Evolutionary conservation across 2,329 filamentous ascomycete genomes (phyloP).

Genomic region (Alternaria atra): DNA sequence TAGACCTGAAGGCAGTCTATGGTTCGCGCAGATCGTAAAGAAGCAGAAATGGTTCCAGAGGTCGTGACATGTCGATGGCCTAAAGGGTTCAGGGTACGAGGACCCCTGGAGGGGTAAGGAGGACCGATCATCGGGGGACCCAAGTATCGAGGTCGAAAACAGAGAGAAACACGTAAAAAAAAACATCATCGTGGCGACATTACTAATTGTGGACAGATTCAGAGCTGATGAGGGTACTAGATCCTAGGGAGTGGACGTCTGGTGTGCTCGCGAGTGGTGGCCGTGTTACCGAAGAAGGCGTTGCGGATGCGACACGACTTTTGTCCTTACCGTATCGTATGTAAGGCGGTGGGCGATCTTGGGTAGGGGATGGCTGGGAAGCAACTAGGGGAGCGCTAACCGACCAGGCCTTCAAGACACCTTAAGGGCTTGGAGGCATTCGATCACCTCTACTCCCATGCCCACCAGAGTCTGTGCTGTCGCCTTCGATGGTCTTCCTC

Average conservation of each 20-base stretch:
- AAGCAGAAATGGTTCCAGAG: neutral
- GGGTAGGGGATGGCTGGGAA: conserved; percentile 30
- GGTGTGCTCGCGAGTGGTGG: conserved; percentile 28
- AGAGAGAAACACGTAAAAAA: conserved; percentile 33
- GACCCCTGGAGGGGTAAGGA: conserved; percentile 18
- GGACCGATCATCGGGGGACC: conserved; percentile 22
- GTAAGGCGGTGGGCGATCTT: conserved; percentile 18
- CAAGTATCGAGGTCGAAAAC: conserved; percentile 34
- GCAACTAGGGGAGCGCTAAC: conserved; percentile 40
- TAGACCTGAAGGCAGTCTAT: conserved; percentile 21
- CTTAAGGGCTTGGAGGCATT: conserved; percentile 42
- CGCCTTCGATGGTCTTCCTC: conserved; percentile 95
- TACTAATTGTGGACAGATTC: conserved; percentile 37
- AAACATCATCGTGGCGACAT: conserved; percentile 47
- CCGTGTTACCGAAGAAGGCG: conserved; percentile 22
- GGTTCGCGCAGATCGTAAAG: conserved; percentile 18
- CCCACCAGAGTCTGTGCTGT: conserved; percentile 55
- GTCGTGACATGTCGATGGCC: neutral
- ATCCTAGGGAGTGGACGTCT: conserved; percentile 35
- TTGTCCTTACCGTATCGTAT: conserved; percentile 4
- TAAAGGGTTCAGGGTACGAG: neutral
- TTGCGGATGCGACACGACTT: conserved; percentile 16
- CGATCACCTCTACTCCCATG: conserved; percentile 47
- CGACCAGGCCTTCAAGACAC: conserved; percentile 20
- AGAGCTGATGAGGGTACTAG: conserved; percentile 43